These are phyloP conservation scores for Solanum peruvianum DNA, from an alignment of 257 asterid genomes.

Conservation along the genomic window DNA sequence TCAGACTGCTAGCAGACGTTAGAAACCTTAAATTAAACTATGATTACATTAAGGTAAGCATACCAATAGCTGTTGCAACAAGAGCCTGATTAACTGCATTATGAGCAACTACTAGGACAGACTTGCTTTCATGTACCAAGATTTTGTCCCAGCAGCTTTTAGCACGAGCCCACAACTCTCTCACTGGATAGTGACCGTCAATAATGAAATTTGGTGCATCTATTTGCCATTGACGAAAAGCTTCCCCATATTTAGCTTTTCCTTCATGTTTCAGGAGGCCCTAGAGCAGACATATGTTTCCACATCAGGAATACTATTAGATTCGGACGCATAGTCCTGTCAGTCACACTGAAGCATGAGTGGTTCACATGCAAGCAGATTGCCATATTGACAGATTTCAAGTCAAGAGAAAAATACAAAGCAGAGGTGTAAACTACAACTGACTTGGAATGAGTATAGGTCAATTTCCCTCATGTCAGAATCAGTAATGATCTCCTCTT, in stretches of 20 bases:
- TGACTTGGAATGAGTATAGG: conserved; percentile 88
- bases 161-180: conserved; percentile 88
- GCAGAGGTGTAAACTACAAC: conserved; percentile 5
- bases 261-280: conserved; percentile 92
- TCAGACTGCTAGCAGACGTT: background rate
- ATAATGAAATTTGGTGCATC: conserved; percentile 78
- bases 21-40: background rate
- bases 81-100: conserved; percentile 98
- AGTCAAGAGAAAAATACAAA: background rate
- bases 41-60: background rate
- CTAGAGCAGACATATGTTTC: conserved; percentile 14
- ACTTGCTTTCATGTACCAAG: conserved; percentile 62
- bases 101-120: conserved; percentile 85
- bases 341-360: background rate
- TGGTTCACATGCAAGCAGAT: background rate
- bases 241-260: conserved; percentile 67
- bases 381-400: background rate
- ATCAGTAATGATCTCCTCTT: conserved; percentile 68
- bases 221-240: conserved; percentile 81
- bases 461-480: conserved; percentile 80
- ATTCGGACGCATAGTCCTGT: background rate
- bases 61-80: conserved; percentile 92
- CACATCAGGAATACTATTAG: background rate
- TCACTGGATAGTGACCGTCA: conserved; percentile 89
- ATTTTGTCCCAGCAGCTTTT: conserved; percentile 76